Evolutionary conservation across 805 yeast species (phyloP).

Genomic region (Cephaloascus albidus): DNA sequence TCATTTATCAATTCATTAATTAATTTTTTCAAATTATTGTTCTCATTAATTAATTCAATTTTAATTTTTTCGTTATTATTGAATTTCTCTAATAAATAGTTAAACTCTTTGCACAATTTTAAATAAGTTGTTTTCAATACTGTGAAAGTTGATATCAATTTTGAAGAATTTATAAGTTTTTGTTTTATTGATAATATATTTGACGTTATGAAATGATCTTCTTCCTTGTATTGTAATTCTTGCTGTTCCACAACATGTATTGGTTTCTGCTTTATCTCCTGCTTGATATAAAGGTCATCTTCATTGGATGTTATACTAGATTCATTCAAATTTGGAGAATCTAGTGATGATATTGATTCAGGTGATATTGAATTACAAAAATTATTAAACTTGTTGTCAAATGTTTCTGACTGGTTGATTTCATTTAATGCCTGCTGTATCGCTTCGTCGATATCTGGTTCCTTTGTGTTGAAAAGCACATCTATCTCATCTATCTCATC

Average conservation of each 20-base stretch:
- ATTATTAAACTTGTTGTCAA: too few species aligned
- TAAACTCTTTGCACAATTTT: constrained; percentile 28
- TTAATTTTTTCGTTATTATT: constrained; percentile 25
- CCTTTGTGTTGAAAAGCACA: too few species aligned
- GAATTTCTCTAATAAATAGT: constrained; percentile 22
- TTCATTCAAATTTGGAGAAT: constrained; percentile 5
- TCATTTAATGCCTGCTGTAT: neutral
- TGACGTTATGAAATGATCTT: neutral
- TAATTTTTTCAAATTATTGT: constrained; percentile 19
- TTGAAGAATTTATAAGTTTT: constrained; percentile 1
- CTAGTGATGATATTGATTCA: constrained; percentile 8
- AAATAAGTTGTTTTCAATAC: constrained; percentile 23
- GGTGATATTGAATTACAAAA: constrained; percentile 3
- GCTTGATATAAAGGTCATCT: constrained; percentile 1
- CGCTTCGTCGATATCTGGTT: constrained; percentile 1
- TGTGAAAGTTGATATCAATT: constrained; percentile 20
- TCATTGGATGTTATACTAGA: constrained; percentile 5
- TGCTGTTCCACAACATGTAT: neutral
- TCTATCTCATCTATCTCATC: neutral
- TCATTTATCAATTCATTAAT: constrained; percentile 19
- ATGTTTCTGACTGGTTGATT: neutral
- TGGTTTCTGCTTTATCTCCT: neutral
- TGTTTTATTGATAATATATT: neutral
- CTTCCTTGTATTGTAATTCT: neutral
- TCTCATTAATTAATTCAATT: constrained; percentile 24